Evolutionary conservation across 352 stramenopile species (phyloP).

Genomic region (Pythium aphanidermatum): DNA sequence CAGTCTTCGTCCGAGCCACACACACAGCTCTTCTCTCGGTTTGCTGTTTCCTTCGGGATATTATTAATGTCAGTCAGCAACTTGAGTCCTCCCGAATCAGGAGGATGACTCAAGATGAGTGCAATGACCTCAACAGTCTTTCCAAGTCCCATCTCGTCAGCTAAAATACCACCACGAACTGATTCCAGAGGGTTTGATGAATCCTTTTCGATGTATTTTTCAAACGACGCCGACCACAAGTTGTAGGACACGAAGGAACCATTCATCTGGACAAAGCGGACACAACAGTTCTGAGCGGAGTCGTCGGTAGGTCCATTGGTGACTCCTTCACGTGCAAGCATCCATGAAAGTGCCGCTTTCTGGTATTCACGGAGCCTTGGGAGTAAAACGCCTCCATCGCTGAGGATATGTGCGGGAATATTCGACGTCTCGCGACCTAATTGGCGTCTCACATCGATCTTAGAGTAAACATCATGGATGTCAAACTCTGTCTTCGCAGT

Average conservation of each 20-base stretch:
- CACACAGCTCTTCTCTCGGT: slow-evolving; percentile 31
- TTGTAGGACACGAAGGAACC: no score
- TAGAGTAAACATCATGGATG: slow-evolving; percentile 51
- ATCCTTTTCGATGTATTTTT: no score
- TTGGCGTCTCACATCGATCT: slow-evolving; percentile 36
- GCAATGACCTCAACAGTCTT: slow-evolving; percentile 83
- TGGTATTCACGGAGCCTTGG: slow-evolving; percentile 96
- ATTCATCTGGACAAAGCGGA: background rate
- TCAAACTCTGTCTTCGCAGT: slow-evolving; percentile 23
- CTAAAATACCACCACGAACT: slow-evolving; percentile 87
- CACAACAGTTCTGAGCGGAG: background rate
- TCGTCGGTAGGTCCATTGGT: background rate
- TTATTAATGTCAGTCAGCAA: slow-evolving; percentile 62
- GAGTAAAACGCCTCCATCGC: slow-evolving; percentile 29
- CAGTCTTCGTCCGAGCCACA: slow-evolving; percentile 37
- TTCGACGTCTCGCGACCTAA: slow-evolving; percentile 26
- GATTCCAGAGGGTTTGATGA: no score
- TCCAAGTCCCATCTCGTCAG: slow-evolving; percentile 90
- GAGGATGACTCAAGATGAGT: slow-evolving; percentile 42
- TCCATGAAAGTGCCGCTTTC: slow-evolving; percentile 95
- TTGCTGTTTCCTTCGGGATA: slow-evolving; percentile 14
- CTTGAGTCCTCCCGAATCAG: background rate
- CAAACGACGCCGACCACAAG: no score
- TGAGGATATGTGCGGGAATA: slow-evolving; percentile 14
- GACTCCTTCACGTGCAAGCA: slow-evolving; percentile 81